A percentile compares a stretch with the other conserved stretches of the same genome.
Conservation (phyloP, 139 green algal genomes). For the Penium margaritaceum region DNA sequence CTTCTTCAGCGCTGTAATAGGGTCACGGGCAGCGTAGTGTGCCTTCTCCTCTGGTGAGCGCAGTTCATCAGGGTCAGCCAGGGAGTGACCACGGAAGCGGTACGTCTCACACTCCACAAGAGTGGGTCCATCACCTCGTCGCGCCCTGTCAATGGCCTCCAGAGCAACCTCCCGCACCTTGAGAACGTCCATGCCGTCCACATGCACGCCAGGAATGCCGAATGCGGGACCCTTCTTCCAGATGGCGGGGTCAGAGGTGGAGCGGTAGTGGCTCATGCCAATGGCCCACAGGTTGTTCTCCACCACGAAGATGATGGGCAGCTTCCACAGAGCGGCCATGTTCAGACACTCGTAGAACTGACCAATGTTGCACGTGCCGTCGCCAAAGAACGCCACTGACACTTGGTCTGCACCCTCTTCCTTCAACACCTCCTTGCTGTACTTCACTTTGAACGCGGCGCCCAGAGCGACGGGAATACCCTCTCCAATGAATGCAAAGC, state of each 20-base stretch:
- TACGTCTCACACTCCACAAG: constrained; percentile 96
- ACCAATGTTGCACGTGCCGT: constrained; percentile 93
- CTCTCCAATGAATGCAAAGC: constrained; percentile 96
- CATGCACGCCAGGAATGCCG: constrained; percentile 89
- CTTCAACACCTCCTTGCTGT: constrained; percentile 71
- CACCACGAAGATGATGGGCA: constrained; percentile 96
- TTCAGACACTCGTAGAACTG: constrained; percentile 95
- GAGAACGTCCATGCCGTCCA: constrained; percentile 96
- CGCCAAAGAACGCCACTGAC: constrained; percentile 79
- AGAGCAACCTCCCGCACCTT: constrained; percentile 78
- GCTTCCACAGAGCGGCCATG: constrained; percentile 75
- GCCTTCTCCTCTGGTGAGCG: constrained; percentile 53
- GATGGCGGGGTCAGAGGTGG: constrained; percentile 81
- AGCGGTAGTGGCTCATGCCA: constrained; percentile 84
- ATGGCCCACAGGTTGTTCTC: constrained; percentile 99
- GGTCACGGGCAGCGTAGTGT: constrained; percentile 60
- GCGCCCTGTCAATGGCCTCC: constrained; percentile 80
- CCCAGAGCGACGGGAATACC: constrained; percentile 91
- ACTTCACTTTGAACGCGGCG: constrained; percentile 82
- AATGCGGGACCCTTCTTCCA: constrained; percentile 95
- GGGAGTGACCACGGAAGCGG: constrained; percentile 92
- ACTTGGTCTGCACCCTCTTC: constrained; percentile 68
- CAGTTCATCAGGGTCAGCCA: constrained; percentile 96
- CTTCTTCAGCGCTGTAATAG: constrained; percentile 72
- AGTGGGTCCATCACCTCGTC: constrained; percentile 83